Evolutionary conservation across 2,329 filamentous ascomycete genomes (phyloP).

Genomic region (Dothideomycetes sp.): DNA sequence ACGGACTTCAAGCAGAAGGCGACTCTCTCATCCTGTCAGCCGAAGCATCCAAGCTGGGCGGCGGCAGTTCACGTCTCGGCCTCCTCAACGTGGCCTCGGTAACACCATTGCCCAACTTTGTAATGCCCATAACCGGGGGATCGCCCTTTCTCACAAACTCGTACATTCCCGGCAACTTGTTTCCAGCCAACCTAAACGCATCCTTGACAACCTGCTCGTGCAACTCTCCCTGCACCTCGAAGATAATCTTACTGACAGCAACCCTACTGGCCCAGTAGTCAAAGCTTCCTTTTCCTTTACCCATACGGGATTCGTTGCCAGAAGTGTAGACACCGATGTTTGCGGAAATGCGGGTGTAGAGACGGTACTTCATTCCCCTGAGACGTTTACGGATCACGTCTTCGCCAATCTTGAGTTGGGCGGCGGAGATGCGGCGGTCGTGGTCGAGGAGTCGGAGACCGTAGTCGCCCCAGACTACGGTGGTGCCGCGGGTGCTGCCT

Average conservation of each 20-base stretch:
- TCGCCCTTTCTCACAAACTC: constrained; percentile 94
- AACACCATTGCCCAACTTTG: constrained; percentile 71
- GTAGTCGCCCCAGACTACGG: constrained; percentile 92
- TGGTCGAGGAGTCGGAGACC: constrained; percentile 90
- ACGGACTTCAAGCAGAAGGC: constrained; percentile 8
- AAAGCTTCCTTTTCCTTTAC: constrained; percentile 95
- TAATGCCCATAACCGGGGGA: constrained; percentile 80
- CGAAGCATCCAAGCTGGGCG: constrained; percentile 12
- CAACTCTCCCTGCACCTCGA: constrained; percentile 82
- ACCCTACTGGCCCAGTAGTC: constrained; percentile 93
- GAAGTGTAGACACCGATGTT: constrained; percentile 93
- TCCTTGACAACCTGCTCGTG: constrained; percentile 93
- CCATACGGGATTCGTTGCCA: constrained; percentile 97
- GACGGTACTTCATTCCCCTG: constrained; percentile 80
- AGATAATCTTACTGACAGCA: constrained; percentile 81
- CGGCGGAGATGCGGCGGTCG: constrained; percentile 79
- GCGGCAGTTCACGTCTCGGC: constrained; percentile 58
- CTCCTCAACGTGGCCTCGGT: constrained; percentile 77
- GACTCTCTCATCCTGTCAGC: constrained; percentile 10
- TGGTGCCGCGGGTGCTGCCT: constrained; percentile 84
- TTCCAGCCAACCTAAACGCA: constrained; percentile 85
- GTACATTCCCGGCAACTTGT: constrained; percentile 91
- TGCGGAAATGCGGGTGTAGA: constrained; percentile 85
- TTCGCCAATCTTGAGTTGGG: constrained; percentile 81
- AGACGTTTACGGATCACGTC: constrained; percentile 85